Conservation (phyloP, 441 rosid genomes). For the Eugenia klotzschiana region DNA sequence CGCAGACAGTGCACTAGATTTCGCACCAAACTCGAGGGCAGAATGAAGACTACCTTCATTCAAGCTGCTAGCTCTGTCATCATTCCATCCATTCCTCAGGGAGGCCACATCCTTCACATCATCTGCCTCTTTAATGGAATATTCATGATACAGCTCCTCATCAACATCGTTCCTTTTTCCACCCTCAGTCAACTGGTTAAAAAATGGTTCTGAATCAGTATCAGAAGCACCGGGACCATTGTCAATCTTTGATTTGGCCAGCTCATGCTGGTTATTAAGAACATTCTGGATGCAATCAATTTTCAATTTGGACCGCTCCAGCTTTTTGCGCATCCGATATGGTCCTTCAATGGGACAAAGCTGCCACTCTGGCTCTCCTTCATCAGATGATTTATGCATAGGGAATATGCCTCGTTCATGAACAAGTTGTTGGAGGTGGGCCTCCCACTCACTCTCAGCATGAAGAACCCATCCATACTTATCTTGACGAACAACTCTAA, state of each 20-base stretch:
- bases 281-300: constrained; percentile 84
- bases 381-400: constrained; percentile 38
- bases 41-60: constrained; percentile 96
- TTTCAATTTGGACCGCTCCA: constrained; percentile 75
- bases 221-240: constrained; percentile 50
- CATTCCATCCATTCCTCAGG: constrained; percentile 68
- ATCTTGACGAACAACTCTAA: constrained; percentile 98
- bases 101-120: constrained; percentile 35
- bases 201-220: constrained; percentile 46
- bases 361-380: constrained; percentile 92
- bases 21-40: constrained; percentile 85
- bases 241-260: constrained; percentile 46
- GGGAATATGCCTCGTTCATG: constrained; percentile 98
- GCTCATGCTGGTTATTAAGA: constrained; percentile 64
- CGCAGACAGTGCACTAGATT: constrained; percentile 63
- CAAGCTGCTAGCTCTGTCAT: constrained; percentile 67
- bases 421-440: constrained; percentile 94
- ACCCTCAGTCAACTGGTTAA: constrained; percentile 38
- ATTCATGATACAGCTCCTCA: constrained; percentile 48
- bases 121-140: constrained; percentile 35
- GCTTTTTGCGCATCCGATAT: constrained; percentile 99
- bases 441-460: constrained; percentile 99
- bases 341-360: constrained; percentile 99
- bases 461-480: constrained; percentile 99
- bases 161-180: constrained; percentile 20